Evolutionary conservation across 305 asterid genomes (phyloP).

Genomic region (Plantago coronopus): DNA sequence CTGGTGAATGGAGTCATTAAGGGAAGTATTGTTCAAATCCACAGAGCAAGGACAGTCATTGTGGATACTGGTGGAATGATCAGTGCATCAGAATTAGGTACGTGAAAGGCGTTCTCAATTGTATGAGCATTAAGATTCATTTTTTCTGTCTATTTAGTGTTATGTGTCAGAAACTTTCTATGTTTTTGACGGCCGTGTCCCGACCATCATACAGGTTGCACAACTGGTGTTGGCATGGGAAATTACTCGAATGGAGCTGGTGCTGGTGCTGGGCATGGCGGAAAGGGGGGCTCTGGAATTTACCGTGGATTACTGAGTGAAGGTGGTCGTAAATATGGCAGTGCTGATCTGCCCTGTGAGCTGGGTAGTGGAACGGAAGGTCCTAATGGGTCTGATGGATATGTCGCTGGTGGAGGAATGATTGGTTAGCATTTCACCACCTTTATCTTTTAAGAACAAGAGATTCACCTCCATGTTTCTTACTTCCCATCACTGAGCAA

Average conservation of each 20-base stretch:
- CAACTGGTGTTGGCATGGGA: slow-evolving; percentile 88
- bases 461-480: neutral
- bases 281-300: slow-evolving; percentile 87
- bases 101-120: slow-evolving; percentile 17
- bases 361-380: slow-evolving; percentile 88
- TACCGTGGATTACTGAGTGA: slow-evolving; percentile 65
- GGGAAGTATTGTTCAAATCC: slow-evolving; percentile 94
- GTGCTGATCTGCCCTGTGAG: slow-evolving; percentile 93
- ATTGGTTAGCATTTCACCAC: slow-evolving; percentile 50
- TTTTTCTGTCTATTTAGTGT: slow-evolving; percentile 6
- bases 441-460: slow-evolving; percentile 18
- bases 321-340: slow-evolving; percentile 86
- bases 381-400: slow-evolving; percentile 65
- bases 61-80: slow-evolving; percentile 71
- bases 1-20: slow-evolving; percentile 68
- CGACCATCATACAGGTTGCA: slow-evolving; percentile 66
- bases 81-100: slow-evolving; percentile 93
- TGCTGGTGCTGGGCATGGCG: slow-evolving; percentile 99
- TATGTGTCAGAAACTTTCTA: slow-evolving; percentile 18
- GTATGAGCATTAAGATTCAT: slow-evolving; percentile 21
- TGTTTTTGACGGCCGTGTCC: slow-evolving; percentile 27
- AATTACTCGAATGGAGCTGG: slow-evolving; percentile 93
- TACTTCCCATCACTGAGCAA: slow-evolving; percentile 9
- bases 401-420: slow-evolving; percentile 90
- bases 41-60: slow-evolving; percentile 82